A percentile compares a stretch with the other conserved stretches of the same genome.
phyloP scores from a whole-genome alignment of 352 stramenopile species.

The Globisporangium viniferum region DNA sequence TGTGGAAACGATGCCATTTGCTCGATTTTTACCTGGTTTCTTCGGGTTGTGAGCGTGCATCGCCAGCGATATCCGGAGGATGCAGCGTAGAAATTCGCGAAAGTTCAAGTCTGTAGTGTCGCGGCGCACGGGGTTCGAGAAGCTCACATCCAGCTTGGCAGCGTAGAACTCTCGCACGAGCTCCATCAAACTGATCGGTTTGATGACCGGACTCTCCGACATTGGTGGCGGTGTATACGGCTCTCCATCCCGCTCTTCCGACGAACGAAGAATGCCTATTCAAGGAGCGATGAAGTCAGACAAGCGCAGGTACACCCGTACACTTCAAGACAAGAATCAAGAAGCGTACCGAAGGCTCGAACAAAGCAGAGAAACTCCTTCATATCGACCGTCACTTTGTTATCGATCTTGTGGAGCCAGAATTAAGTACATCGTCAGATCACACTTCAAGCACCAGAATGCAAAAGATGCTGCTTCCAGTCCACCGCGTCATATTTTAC shows the following conservation, averaged over 20 bases:
- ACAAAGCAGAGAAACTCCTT: slow-evolving; percentile 67
- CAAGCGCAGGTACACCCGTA: not conserved
- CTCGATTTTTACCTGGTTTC: slow-evolving; percentile 9
- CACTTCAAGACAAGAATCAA: not conserved
- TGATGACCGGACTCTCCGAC: slow-evolving; percentile 29
- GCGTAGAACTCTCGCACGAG: slow-evolving; percentile 70
- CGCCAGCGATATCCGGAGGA: slow-evolving; percentile 62
- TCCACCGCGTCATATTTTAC: slow-evolving; percentile 12
- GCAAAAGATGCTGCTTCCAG: not conserved
- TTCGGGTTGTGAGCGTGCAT: slow-evolving; percentile 45
- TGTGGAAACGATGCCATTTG: slow-evolving; percentile 41
- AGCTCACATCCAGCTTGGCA: slow-evolving; percentile 71
- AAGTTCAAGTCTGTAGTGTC: slow-evolving; percentile 62
- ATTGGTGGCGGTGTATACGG: slow-evolving; percentile 35
- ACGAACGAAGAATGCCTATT: slow-evolving; percentile 49
- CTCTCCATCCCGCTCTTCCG: slow-evolving; percentile 48
- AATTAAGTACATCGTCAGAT: not conserved
- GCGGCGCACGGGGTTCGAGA: slow-evolving; percentile 41
- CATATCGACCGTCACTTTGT: slow-evolving; percentile 50
- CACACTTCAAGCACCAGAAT: not conserved
- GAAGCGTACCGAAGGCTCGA: slow-evolving; percentile 57
- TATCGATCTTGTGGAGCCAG: slow-evolving; percentile 33
- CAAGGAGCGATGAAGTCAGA: not conserved
- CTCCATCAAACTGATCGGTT: slow-evolving; percentile 58
- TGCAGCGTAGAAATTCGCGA: slow-evolving; percentile 67